Base-by-base conservation (phyloP, 2,329 filamentous ascomycete species). In the Hypocreales sp. region DNA sequence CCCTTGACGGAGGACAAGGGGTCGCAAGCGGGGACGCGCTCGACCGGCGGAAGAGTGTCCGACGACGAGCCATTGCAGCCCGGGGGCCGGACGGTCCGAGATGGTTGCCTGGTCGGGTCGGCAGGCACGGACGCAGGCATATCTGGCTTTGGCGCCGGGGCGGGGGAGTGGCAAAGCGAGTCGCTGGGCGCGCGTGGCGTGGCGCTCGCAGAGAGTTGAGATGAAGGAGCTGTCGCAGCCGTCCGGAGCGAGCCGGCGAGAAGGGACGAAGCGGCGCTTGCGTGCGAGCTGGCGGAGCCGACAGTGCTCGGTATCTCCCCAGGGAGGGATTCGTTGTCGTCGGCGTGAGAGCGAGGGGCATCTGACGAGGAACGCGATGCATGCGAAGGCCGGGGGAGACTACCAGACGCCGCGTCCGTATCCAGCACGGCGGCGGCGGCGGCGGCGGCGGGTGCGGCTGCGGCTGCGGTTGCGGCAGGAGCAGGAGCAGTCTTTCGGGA, bases 231-330 rank as follows among this genome's bases (percentile, higher is more conserved):
- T 37, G 58, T 40, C 38, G 52, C 51, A 44, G 48, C 46, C 35
- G 57, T 51, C 37, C 48, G 51, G 33, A 57, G 48, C 34, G 56
- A 47, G 35, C 46, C 48, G 52, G 72, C 80, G 54, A 80, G 79
- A 38, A 78, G 61, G 29, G 81, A 82, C 24, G 77, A 82, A 27
- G 66, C 65, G 29, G 73, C 70, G 55, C 75, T 83, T 31, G 67
- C 63, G 45, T 75, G 64, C 31, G 79, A 83, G 53, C 73, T 81
- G 31, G 74, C 69, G 27, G 79, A 84, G 42, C 71, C 76, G 40
- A 75, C 65, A 35, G 71, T 74, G 50, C 76, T 78, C 44, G 78
- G 64, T 28, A 75, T 65, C 43, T 84, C 77, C 50, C 70, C 71
- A 40, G 67, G 58, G 32, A 61, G 46, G 35, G 63, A 67, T 37